Percentiles rank a stretch among this genome's conserved stretches.
These are phyloP conservation scores for Microsporum ferrugineum DNA, from an alignment of 2,329 filamentous ascomycete genomes.

Conservation along the genomic window DNA sequence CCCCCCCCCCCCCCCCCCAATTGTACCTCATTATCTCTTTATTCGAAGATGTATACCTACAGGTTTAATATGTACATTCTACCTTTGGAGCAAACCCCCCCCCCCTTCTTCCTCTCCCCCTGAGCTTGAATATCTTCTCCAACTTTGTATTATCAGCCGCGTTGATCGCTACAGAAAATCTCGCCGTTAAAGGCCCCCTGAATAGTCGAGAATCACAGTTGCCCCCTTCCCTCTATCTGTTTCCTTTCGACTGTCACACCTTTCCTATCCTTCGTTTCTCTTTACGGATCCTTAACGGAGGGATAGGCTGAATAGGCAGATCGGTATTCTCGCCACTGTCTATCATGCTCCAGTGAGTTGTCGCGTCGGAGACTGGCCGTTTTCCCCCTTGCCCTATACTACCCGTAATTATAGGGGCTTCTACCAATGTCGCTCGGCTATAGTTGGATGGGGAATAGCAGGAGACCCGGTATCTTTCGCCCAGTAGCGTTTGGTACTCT, in stretches of 20 bases:
- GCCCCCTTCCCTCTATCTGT: background rate
- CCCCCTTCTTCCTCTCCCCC: too few relatives aligned
- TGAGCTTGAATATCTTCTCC: background rate
- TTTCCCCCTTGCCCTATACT: background rate
- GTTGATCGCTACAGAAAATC: slow-evolving; percentile 9
- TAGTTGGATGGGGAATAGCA: background rate
- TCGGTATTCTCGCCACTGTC: background rate
- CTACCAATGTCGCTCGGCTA: background rate
- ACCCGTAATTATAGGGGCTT: background rate
- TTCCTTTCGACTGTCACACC: background rate
- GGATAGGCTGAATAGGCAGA: background rate
- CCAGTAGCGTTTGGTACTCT: slow-evolving; percentile 5
- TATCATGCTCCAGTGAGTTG: background rate
- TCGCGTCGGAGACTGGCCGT: background rate
- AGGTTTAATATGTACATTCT: slow-evolving; percentile 8
- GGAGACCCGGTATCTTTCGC: background rate
- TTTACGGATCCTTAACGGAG: slow-evolving; percentile 2
- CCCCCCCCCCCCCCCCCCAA: too few relatives aligned
- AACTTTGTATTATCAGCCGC: slow-evolving; percentile 8
- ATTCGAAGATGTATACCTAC: background rate
- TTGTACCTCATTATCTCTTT: background rate
- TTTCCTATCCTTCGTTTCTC: background rate
- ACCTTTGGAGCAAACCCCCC: background rate
- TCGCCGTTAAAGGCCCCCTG: background rate
- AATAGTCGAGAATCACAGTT: background rate